phyloP scores from a whole-genome alignment of 192 early-diverging fungal species.

The Gamsiella multidivaricata region DNA sequence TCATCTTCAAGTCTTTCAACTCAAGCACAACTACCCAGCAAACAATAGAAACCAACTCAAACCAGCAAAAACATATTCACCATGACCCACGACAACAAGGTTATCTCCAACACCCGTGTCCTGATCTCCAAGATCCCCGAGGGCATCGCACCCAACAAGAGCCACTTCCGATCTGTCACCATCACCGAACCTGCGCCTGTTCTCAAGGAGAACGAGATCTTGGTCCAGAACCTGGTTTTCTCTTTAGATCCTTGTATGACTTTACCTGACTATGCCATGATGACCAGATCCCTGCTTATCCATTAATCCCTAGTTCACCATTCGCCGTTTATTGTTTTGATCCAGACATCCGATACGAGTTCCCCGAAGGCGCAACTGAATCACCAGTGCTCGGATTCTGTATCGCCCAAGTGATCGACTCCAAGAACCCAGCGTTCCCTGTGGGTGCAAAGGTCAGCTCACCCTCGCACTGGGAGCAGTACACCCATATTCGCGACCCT shows the following conservation, averaged over 20 bases:
- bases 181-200: conserved; percentile 2
- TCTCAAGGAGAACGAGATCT: conserved; percentile 57
- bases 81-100: too few relatives aligned
- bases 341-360: conserved; percentile 42
- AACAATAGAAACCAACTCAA: conserved; percentile 8
- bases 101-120: conserved; percentile 22
- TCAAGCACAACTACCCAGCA: too few relatives aligned
- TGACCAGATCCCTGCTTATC: too few relatives aligned
- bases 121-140: conserved; percentile 33
- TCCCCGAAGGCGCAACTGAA: conserved; percentile 14
- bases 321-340: neutral
- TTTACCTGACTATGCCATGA: neutral
- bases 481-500: conserved; percentile 52
- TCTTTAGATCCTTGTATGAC: conserved; percentile 87
- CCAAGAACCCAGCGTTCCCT: conserved; percentile 64
- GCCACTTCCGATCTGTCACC: conserved; percentile 30
- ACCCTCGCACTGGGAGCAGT: conserved; percentile 60
- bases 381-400: conserved; percentile 68
- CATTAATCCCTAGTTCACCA: conserved; percentile 52
- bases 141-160: conserved; percentile 42
- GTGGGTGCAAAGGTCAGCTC: conserved; percentile 71
- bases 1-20: too few relatives aligned
- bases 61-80: too few relatives aligned
- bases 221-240: conserved; percentile 75
- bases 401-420: conserved; percentile 76